Base-by-base conservation (phyloP, 129 eudicot species). In the Flaveria sonorensis region DNA sequence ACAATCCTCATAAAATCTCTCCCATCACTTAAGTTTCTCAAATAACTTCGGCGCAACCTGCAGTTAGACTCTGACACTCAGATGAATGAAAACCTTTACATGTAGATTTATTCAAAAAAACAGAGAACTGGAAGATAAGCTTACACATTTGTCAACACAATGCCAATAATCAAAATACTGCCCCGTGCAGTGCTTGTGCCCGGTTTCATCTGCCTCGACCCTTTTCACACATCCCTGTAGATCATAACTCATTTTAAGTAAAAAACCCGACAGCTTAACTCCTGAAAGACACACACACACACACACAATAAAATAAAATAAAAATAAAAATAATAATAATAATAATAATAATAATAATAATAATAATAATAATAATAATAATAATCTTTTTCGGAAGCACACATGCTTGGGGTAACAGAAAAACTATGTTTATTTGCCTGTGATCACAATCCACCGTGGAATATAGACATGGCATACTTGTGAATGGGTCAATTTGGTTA, bases 121-220 rank as follows among this genome's bases (percentile, higher is more conserved):
- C 19, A 10, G 9, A 26, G 21, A 12, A 18, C 39, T 60, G 47
- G 42, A 26, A 40, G 48, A 24, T 26, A 77, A 52, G 51, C 96
- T 80, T 87, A 92, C 96, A 53, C 96, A 87, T 89, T 83, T 86
- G 86, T 92, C 96, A 64, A 92, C 86, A 59, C 97, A 92, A 0
- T 78, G 90, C 92, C 92, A 92, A 73, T 87, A 92, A 83, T 92
- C 97, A 83, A 92, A 92, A 81, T 87, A 89, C 60, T 92, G 93
- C 30, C 93, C 96, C 13, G 96, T 89, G 82, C 97, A 92, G 79
- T 92, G 97, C 85, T 87, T 89, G 83, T 82, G 89, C 81, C 97
- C 97, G 7, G 86, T 73, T 50, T 89, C 97, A 83, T 92, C 97
- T 39, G 86, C 91, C 77, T 89, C 83, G 56, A 92, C 83, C 85